A percentile compares a stretch with the other conserved stretches of the same genome.
Conservation (phyloP, 805 yeast species). For the Metschnikowia orientalis region DNA sequence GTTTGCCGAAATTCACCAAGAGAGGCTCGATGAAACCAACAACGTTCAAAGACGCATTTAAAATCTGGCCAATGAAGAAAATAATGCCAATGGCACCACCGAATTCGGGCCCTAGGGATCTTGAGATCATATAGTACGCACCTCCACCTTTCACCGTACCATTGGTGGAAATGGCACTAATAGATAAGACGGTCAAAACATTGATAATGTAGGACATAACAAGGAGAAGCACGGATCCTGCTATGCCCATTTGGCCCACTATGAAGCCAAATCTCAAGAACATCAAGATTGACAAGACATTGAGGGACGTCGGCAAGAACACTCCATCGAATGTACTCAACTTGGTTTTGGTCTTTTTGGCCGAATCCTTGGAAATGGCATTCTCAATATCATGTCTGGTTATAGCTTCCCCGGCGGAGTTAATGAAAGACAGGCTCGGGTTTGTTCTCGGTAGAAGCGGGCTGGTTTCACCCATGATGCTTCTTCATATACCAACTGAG, state of each 20-base stretch:
- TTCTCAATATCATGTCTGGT: background rate
- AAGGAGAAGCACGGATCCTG: conserved; percentile 68
- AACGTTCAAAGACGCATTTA: conserved; percentile 88
- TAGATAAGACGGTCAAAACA: conserved; percentile 78
- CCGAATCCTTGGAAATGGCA: background rate
- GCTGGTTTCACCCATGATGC: conserved; percentile 12
- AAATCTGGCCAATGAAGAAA: conserved; percentile 89
- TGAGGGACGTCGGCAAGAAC: conserved; percentile 87
- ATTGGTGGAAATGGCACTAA: conserved; percentile 94
- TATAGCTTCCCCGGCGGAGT: background rate
- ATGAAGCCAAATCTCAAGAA: conserved; percentile 93
- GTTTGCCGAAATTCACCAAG: conserved; percentile 66
- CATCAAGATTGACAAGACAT: conserved; percentile 91
- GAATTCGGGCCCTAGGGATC: conserved; percentile 95
- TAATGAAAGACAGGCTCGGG: conserved; percentile 1
- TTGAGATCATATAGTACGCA: conserved; percentile 93
- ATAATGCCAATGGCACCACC: conserved; percentile 97
- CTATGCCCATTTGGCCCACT: conserved; percentile 87
- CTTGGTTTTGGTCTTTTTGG: conserved; percentile 30
- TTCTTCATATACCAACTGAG: no score
- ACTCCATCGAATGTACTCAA: conserved; percentile 85
- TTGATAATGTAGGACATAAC: conserved; percentile 75
- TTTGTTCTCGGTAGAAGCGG: conserved; percentile 18
- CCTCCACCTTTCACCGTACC: conserved; percentile 99
- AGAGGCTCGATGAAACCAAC: conserved; percentile 94